Base-by-base conservation (phyloP, 176 grass and related monocot genomes). In the Avena atlantica region DNA sequence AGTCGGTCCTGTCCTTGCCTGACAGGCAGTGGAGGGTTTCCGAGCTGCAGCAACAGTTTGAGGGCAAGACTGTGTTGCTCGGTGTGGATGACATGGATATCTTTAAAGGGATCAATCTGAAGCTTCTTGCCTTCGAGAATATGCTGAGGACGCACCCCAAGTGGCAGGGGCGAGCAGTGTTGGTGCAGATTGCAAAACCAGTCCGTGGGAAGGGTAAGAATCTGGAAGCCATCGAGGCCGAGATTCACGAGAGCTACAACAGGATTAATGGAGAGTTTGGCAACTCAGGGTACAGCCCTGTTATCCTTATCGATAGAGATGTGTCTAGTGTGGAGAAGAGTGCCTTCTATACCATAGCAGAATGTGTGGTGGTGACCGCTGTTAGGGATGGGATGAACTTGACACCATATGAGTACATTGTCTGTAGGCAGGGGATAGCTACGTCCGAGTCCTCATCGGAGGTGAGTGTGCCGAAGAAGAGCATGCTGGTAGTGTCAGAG, bases 61-160 rank as follows among this genome's bases (percentile, higher is more conserved):
- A 92, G 48, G 97, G 92, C 9, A 94, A 90, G 92, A 94, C 91
- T 1, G 89, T 99, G 48, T 89, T 99, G 76, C 86, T 99, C 5
- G 97, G 97, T 14, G 92, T 99, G 36, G 97, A 99, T 78, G 97
- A 99, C 55, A 97, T 99, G 97, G 97, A 99, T 83, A 93, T 99
- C 79, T 99, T 99, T 24, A 99, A 99, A 36, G 97, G 97, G 25
- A 99, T 99, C 70, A 94, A 96, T 90, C 57, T 99, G 58, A 99
- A 99, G 85, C 85, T 99, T 79, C 92, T 99, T 52, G 97, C 97
- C 1, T 96, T 99, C 36, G 97, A 99, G 82, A 88, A 99, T 74
- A 90, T 99, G 97, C 69, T 99, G 55, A 91, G 73, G 66, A 78
- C 85, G 19, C 97, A 99, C 72, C 87, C 94, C 72, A 94, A 99